Evolutionary conservation across 805 yeast species (phyloP).

Genomic region (Zygosaccharomyces rouxii): DNA sequence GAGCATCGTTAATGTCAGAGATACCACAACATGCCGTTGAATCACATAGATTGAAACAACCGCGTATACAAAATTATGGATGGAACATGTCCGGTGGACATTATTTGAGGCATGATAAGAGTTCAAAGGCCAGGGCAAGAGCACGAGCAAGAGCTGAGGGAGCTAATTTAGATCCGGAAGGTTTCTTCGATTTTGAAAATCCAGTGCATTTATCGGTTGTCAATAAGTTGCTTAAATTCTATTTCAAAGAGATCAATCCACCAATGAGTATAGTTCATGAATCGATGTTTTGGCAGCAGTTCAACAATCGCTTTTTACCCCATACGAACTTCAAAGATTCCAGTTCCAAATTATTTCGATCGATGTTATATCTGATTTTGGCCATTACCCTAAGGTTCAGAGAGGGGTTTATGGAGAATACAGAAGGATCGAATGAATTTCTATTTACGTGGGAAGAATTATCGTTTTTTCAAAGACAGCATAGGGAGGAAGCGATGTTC

Average conservation of each 20-base stretch:
- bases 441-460: conserved; percentile 2
- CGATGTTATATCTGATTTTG: conserved; percentile 46
- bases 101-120: conserved; percentile 39
- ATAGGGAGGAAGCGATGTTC: conserved; percentile 42
- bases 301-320: conserved; percentile 27
- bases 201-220: conserved; percentile 25
- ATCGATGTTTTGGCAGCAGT: conserved; percentile 49
- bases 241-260: conserved; percentile 49
- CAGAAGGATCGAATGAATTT: neutral
- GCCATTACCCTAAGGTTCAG: conserved; percentile 49
- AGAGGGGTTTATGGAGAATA: conserved; percentile 34
- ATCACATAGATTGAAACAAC: conserved; percentile 38
- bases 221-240: conserved; percentile 35
- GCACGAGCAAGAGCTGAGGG: conserved; percentile 18
- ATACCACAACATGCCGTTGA: conserved; percentile 36
- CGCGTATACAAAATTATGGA: conserved; percentile 57
- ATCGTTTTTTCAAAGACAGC: conserved; percentile 6
- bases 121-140: conserved; percentile 4
- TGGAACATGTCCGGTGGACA: conserved; percentile 63
- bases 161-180: conserved; percentile 18
- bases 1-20: conserved; percentile 32
- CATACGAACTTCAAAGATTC: conserved; percentile 27
- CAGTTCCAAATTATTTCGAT: conserved; percentile 46
- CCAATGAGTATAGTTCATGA: conserved; percentile 51
- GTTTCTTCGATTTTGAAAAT: conserved; percentile 22